These are phyloP conservation scores for Rhodomyrtus psidioides DNA, from an alignment of 441 rosid species.

Conservation along the genomic window DNA sequence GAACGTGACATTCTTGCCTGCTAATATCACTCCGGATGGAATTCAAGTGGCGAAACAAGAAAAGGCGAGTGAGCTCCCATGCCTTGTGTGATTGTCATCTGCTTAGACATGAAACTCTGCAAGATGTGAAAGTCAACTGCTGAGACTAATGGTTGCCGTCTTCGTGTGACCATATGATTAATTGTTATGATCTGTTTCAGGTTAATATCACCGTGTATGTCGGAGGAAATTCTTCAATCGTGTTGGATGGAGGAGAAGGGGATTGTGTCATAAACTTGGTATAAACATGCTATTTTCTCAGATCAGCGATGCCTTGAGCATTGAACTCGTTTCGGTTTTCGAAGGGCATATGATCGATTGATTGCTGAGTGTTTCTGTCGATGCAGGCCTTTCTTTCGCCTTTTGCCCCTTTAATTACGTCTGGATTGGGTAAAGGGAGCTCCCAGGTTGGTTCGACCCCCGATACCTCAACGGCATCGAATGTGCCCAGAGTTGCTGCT, in stretches of 20 bases:
- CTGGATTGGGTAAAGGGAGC: neutral
- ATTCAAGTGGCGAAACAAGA: neutral
- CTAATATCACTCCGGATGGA: neutral
- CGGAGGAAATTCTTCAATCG: neutral
- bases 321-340: neutral
- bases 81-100: neutral
- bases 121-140: neutral
- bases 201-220: neutral
- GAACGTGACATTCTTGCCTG: neutral
- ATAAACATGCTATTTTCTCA: neutral
- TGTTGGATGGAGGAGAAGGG: neutral
- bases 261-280: neutral
- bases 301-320: neutral
- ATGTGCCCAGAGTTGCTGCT: neutral
- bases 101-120: neutral
- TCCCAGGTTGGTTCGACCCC: neutral
- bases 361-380: neutral
- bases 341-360: neutral
- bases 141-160: neutral
- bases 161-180: fast-evolving
- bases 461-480: neutral
- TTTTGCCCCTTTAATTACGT: neutral
- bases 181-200: neutral
- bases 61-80: neutral
- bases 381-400: neutral